These are phyloP conservation scores for Epichloe bromicola DNA, from an alignment of 2,329 filamentous ascomycete genomes.

Conservation along the genomic window DNA sequence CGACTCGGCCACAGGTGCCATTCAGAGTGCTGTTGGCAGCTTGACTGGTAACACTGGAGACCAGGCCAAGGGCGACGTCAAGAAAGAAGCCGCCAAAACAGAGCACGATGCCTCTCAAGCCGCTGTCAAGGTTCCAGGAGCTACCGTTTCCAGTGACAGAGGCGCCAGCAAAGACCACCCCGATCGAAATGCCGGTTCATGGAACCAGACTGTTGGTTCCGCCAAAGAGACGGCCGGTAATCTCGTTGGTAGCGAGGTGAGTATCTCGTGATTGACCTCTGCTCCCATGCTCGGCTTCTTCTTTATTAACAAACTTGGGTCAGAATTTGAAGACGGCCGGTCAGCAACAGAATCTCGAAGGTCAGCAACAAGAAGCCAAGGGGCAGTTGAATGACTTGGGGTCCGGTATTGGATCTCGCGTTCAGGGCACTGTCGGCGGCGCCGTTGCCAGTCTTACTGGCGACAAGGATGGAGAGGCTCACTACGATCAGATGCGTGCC, in stretches of 20 bases:
- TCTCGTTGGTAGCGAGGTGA: conserved; percentile 57
- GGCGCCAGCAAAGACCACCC: conserved; percentile 59
- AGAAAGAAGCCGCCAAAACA: conserved; percentile 47
- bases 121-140: conserved; percentile 58
- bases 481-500: conserved; percentile 60
- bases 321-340: conserved; percentile 60
- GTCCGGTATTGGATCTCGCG: conserved; percentile 54
- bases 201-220: conserved; percentile 82
- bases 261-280: conserved; percentile 7
- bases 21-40: conserved; percentile 58
- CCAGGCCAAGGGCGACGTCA: background rate
- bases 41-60: conserved; percentile 44
- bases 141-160: conserved; percentile 56
- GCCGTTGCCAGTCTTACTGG: conserved; percentile 62
- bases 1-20: conserved; percentile 58
- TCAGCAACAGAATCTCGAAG: conserved; percentile 63
- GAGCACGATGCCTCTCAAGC: conserved; percentile 67
- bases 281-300: background rate
- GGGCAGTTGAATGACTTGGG: conserved; percentile 64
- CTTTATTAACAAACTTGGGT: conserved; percentile 2
- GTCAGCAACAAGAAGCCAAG: conserved; percentile 69
- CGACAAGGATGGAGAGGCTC: conserved; percentile 49
- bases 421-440: conserved; percentile 57
- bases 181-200: conserved; percentile 58
- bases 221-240: conserved; percentile 73